These are phyloP conservation scores for Gentiana dahurica DNA, from an alignment of 257 asterid species.

Conservation along the genomic window DNA sequence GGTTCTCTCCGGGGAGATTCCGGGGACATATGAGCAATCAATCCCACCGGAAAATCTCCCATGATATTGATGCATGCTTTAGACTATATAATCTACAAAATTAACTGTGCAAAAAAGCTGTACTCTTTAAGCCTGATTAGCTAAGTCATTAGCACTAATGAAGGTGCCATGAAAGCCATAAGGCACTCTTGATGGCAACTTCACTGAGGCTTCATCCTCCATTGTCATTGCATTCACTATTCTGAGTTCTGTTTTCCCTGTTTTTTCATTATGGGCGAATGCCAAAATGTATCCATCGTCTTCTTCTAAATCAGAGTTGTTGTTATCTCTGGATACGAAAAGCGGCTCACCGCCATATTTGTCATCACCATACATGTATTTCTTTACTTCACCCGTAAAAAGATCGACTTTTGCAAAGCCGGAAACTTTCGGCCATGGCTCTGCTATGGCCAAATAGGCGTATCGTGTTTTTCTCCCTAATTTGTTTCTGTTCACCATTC, in stretches of 20 bases:
- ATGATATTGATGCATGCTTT: slow-evolving; percentile 9
- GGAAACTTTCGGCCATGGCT: slow-evolving; percentile 99
- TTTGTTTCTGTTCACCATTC: slow-evolving; percentile 87
- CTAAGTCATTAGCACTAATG: slow-evolving; percentile 49
- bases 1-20: slow-evolving; percentile 29
- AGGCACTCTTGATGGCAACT: slow-evolving; percentile 83
- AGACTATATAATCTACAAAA: background rate
- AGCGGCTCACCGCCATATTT: slow-evolving; percentile 95
- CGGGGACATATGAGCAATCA: slow-evolving; percentile 68
- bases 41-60: slow-evolving; percentile 79
- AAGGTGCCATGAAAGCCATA: slow-evolving; percentile 98
- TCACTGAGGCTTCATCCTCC: slow-evolving; percentile 56
- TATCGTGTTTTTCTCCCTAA: slow-evolving; percentile 76
- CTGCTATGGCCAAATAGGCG: slow-evolving; percentile 85
- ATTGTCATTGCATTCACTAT: slow-evolving; percentile 62
- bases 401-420: slow-evolving; percentile 92
- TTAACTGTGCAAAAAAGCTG: background rate
- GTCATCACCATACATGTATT: slow-evolving; percentile 62
- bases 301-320: slow-evolving; percentile 25
- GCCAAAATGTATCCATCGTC: slow-evolving; percentile 75
- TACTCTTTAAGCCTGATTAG: slow-evolving; percentile 37
- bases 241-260: slow-evolving; percentile 66
- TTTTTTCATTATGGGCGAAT: slow-evolving; percentile 71
- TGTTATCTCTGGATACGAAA: slow-evolving; percentile 43
- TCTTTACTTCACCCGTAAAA: slow-evolving; percentile 53